Evolutionary conservation across 306 rosid genomes (phyloP), one percentile per base, ranked within the genome.

Genomic region (Benincasa hispida): DNA sequence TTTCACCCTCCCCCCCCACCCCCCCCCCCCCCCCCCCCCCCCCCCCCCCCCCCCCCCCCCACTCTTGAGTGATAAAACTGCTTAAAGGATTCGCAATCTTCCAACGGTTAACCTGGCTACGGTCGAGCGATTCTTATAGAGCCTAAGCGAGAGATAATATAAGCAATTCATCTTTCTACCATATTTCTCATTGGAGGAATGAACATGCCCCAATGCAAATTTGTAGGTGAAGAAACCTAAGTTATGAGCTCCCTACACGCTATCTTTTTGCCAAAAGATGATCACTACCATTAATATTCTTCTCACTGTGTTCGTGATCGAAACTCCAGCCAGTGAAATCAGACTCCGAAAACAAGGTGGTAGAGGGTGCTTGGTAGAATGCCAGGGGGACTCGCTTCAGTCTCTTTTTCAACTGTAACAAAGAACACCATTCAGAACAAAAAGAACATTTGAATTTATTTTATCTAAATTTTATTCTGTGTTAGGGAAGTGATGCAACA

Each of bases 321-420:
- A n/a, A n/a, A n/a, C n/a, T n/a, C n/a, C n/a, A n/a, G n/a, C n/a
- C n/a, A n/a, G n/a, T n/a, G n/a, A n/a, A n/a, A n/a, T n/a, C n/a
- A n/a, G n/a, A n/a, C n/a, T n/a, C n/a, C n/a, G n/a, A n/a, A n/a
- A n/a, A n/a, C n/a, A n/a, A n/a, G n/a, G n/a, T n/a, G n/a, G n/a
- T n/a, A n/a, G n/a, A n/a, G n/a, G n/a, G n/a, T n/a, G n/a, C n/a
- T n/a, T n/a, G n/a, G n/a, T n/a, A 86, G 89, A 88, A 89, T 47
- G 97, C 96, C 21, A 90, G 74, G 62, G 96, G 98, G 83, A 92
- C 98, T 87, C 85, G 92, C 82, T 93, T 91, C 68, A 94, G 90
- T 75, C 92, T 92, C 79, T 96, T 86, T 67, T 86, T 78, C 60
- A 91, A 81, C 98, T 94, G 96, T 83, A 84, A 59, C 57, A 80